Base-by-base conservation (phyloP, 2,329 filamentous ascomycete species). In the Neonectria hederae region DNA sequence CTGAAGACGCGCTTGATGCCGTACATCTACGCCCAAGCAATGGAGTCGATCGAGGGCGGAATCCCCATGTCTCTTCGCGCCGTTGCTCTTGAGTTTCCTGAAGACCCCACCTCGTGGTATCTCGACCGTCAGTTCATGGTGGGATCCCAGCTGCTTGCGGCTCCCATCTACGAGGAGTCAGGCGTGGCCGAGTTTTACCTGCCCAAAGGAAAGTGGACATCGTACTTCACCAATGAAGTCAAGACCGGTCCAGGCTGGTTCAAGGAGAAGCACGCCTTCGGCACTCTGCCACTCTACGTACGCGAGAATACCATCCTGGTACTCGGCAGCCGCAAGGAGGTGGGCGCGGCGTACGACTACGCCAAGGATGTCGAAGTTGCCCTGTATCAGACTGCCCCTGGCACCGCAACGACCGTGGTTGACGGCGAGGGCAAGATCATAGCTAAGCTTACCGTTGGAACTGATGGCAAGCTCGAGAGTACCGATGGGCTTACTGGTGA, bases 111-210 rank as follows among this genome's bases (percentile, higher is more conserved):
- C 5, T 81, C 86, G 0, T 92, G 90, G 86, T 83, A 82, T 55
- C 82, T 91, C 49, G 90, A 93, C 76, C 85, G 88, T 32, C 88
- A 92, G 75, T 93, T 92, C 77, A 90, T 93, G 87, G 81, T 93
- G n/a, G 91, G 91, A 2, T 83, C 84, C 17, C 84, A 83, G 54
- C 76, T 93, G 35, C 78, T 93, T 8, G 87, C 88, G 5, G 88
- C 88, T 2, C 89, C 89, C 1, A 81, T 91, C 2, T 91, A 90
- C 65, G 83, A 85, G 11, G 86, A 91, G 74, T 82, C 83, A 1
- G 89, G 88, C 0, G 83, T 84, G 38, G 89, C 89, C 0, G 86
- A 90, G 60, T 90, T 91, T 75, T 93, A 93, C 75, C 79, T 90
- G 17, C 79, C 86, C 67, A 69, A 74, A 71, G 79, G 84, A 57